Percentiles rank a stretch among this genome's conserved stretches.
Conservation (phyloP, 345 rosid genomes). For the Viola odorata region DNA sequence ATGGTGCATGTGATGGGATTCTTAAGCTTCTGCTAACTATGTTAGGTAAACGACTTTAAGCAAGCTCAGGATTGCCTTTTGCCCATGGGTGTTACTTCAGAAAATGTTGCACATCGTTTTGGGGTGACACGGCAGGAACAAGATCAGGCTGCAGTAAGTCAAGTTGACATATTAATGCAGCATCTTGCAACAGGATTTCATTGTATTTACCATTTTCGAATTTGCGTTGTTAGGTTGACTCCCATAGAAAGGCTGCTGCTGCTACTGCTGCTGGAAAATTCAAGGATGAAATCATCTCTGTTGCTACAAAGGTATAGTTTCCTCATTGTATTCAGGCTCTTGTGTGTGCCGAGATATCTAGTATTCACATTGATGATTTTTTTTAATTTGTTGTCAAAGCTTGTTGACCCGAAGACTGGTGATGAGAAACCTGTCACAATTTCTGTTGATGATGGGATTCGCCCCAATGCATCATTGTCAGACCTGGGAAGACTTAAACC, state of each 20-base stretch:
- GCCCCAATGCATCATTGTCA: constrained; percentile 59
- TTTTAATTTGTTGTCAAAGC: constrained; percentile 32
- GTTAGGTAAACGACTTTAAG: constrained; percentile 59
- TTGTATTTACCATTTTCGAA: not conserved
- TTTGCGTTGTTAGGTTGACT: constrained; percentile 58
- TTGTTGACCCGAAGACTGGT: constrained; percentile 86
- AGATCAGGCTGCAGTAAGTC: constrained; percentile 93
- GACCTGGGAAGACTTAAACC: constrained; percentile 65
- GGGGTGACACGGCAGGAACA: constrained; percentile 89
- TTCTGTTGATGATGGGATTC: constrained; percentile 89
- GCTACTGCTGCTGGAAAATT: constrained; percentile 83
- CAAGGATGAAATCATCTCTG: constrained; percentile 85
- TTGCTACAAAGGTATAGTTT: constrained; percentile 63
- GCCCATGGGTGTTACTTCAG: constrained; percentile 96
- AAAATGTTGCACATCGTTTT: constrained; percentile 83
- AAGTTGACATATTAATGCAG: constrained; percentile 8
- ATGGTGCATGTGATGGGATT: not conserved
- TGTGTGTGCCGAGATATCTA: not conserved
- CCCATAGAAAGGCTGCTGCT: constrained; percentile 92
- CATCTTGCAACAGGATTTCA: not conserved
- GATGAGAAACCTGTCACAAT: constrained; percentile 61
- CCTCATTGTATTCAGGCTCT: not conserved
- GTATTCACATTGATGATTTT: not conserved
- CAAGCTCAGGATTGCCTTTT: constrained; percentile 88
- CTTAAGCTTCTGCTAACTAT: constrained; percentile 12